Percentiles rank a stretch among this genome's conserved stretches.
phyloP scores from a whole-genome alignment of 1,139 yeast species.

The Zygosaccharomyces pseudobailii region DNA sequence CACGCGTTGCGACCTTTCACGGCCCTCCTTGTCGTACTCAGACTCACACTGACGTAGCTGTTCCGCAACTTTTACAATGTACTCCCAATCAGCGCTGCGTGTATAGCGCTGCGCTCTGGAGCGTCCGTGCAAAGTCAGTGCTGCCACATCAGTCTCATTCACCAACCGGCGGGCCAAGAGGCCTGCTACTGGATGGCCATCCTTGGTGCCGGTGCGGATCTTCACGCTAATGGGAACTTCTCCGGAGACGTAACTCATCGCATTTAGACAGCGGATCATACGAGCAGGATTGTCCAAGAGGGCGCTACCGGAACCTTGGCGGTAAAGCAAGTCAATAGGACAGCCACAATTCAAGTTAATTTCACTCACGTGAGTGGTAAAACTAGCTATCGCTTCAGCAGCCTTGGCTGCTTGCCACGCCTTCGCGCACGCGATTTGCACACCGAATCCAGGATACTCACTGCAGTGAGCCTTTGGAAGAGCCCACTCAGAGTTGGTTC shows the following conservation, averaged over 20 bases:
- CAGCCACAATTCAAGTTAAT: conserved; percentile 93
- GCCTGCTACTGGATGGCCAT: conserved; percentile 81
- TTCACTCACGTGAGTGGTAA: conserved; percentile 49
- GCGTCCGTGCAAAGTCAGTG: conserved; percentile 92
- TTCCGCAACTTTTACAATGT: conserved; percentile 69
- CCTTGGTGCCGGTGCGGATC: conserved; percentile 86
- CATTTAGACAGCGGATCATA: conserved; percentile 69
- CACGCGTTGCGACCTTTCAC: conserved; percentile 41
- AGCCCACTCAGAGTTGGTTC: conserved; percentile 96
- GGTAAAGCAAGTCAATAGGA: conserved; percentile 86
- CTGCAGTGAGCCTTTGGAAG: conserved; percentile 79
- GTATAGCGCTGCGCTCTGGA: conserved; percentile 95
- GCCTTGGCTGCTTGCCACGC: conserved; percentile 94
- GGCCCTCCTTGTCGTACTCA: conserved; percentile 44
- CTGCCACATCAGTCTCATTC: conserved; percentile 77
- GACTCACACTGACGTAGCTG: conserved; percentile 53
- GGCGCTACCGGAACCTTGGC: conserved; percentile 96
- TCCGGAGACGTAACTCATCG: conserved; percentile 85
- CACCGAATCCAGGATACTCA: conserved; percentile 88
- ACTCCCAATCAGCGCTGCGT: conserved; percentile 87
- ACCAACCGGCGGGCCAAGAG: conserved; percentile 65
- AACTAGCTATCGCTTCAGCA: conserved; percentile 60
- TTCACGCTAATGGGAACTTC: conserved; percentile 90
- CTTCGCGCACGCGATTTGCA: conserved; percentile 86
- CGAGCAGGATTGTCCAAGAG: conserved; percentile 85